Evolutionary conservation across 2,329 filamentous ascomycete species (phyloP), one percentile per base, ranked within the genome.

Genomic region (Pestalotiopsis sp.): DNA sequence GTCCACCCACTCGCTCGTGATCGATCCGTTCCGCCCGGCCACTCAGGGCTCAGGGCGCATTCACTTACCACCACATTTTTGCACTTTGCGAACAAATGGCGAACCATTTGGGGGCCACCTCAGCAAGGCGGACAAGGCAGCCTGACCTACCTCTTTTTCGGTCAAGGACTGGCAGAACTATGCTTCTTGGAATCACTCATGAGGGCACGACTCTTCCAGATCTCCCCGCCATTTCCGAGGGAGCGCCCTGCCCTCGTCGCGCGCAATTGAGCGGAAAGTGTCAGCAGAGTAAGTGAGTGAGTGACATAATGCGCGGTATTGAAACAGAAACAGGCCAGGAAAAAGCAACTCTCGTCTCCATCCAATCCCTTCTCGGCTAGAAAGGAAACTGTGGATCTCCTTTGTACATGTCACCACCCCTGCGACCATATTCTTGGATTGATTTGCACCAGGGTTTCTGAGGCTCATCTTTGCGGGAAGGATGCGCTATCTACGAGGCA

Each of bases 101-200:
- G 65, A 61, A 67, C 65, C 65, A 67, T 41, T 67, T 67, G 56
- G 65, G 65, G 65, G 65, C 65, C 65, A 25, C 12, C 52, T 56
- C n/a, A 25, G 25, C 23, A n/a, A 66, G 65, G 65, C 65, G 56
- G 65, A 39, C 52, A 59, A 67, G 65, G 65, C 65, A 61, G 61
- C 65, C 59, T 38, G 58, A 23, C 12, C 56, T 27, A 59, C 17
- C 27, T 66, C 23, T 11, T 41, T 65, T 67, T 59, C 65, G 52
- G 65, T 59, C 31, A 61, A 59, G 49, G 56, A 66, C 45, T 57
- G 56, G 31, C 27, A 31, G 13, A 31, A 45, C n/a, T 17, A 31
- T 38, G 58, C 14, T 14, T 61, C 52, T 56, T 61, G 58, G 49
- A 11, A 31, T n/a, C 14, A 6, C 4, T 38, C 23, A 6, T 56